Evolutionary conservation across 202 grass and related monocot genomes (phyloP).

Genomic region (Zizania palustris): DNA sequence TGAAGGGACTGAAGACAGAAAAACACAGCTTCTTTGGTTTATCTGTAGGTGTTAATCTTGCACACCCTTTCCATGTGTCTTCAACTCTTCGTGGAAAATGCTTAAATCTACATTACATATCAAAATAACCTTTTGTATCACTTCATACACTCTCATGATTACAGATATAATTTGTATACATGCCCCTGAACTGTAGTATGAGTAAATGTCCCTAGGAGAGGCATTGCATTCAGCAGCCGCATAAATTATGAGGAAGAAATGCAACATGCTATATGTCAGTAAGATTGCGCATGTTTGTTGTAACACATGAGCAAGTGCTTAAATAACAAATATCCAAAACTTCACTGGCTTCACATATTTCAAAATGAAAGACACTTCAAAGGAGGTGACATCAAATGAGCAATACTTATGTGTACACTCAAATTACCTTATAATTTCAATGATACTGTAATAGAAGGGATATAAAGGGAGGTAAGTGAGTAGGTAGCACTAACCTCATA

Average conservation of each 20-base stretch:
- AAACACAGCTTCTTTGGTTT: background rate
- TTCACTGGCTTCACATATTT: background rate
- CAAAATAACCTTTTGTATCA: background rate
- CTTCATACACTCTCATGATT: background rate
- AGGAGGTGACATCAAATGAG: background rate
- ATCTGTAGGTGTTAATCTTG: background rate
- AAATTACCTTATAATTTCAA: background rate
- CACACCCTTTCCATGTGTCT: background rate
- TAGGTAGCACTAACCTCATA: slow-evolving; percentile 65
- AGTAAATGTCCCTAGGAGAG: background rate
- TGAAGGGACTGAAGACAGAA: background rate
- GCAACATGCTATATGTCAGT: background rate
- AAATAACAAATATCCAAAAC: background rate
- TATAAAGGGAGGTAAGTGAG: slow-evolving; percentile 31
- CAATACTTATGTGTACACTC: background rate
- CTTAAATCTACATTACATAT: background rate
- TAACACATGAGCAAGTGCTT: slow-evolving; percentile 2
- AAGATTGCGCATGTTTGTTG: background rate
- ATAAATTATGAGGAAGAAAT: background rate
- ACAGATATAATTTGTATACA: slow-evolving; percentile 9
- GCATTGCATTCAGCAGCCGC: background rate
- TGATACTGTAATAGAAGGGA: background rate
- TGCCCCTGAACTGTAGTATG: background rate
- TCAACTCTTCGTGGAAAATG: background rate
- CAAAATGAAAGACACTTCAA: slow-evolving; percentile 3